Percentiles rank a stretch among this genome's conserved stretches.
phyloP scores from a whole-genome alignment of 306 rosid species.

The Rosa lucieae region DNA sequence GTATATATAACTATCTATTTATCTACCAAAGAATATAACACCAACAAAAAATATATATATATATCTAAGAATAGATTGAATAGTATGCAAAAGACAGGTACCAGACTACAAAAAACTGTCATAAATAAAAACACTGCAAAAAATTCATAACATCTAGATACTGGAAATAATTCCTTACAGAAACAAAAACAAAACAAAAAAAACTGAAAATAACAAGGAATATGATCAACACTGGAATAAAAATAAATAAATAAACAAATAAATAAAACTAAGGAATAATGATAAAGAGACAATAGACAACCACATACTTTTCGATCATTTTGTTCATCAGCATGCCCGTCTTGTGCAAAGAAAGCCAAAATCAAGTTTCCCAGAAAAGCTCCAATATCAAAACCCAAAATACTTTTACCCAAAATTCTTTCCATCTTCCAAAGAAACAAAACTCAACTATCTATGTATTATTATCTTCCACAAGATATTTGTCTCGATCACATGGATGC shows the following conservation, averaged over 20 bases:
- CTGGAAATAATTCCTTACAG: background rate
- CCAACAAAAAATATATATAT: background rate
- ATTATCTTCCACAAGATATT: too few relatives aligned
- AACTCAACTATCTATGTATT: too few relatives aligned
- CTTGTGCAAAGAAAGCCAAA: conserved; percentile 88
- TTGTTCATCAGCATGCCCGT: conserved; percentile 70
- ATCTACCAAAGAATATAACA: background rate
- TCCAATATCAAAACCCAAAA: conserved; percentile 91
- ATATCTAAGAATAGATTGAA: background rate
- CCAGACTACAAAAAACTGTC: background rate
- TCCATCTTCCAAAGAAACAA: too few relatives aligned
- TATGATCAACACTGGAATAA: conserved; percentile 8
- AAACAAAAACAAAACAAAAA: background rate
- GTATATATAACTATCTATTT: background rate
- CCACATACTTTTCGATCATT: conserved; percentile 70
- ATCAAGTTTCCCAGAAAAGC: conserved; percentile 89
- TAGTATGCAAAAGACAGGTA: background rate
- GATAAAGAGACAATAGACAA: background rate
- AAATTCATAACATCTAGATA: background rate
- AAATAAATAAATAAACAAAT: background rate
- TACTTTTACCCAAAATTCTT: too few relatives aligned
- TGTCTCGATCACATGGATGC: too few relatives aligned
- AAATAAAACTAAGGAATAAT: background rate
- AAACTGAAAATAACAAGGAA: background rate
- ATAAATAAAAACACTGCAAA: background rate